Percentiles rank a stretch among this genome's conserved stretches.
These are phyloP conservation scores for Podospora fimiseda DNA, from an alignment of 495 filamentous ascomycete species.

Conservation along the genomic window DNA sequence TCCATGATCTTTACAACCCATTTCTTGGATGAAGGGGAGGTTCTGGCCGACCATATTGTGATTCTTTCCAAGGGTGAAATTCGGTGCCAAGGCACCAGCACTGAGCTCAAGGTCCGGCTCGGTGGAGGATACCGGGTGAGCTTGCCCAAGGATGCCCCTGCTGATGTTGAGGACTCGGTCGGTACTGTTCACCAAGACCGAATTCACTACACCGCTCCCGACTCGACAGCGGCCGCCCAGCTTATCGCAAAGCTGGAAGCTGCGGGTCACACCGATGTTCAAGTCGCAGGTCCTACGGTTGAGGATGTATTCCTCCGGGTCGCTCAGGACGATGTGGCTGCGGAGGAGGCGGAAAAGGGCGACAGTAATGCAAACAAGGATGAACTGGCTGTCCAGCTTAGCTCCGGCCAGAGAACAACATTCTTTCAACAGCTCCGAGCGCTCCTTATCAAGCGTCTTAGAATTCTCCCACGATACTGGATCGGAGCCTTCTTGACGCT, in stretches of 20 bases:
- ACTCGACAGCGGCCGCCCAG: constrained; percentile 52
- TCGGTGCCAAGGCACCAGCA: constrained; percentile 62
- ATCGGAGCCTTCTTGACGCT: constrained; percentile 13
- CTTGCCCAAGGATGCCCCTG: constrained; percentile 45
- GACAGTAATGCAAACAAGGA: not conserved
- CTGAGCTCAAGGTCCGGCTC: constrained; percentile 58
- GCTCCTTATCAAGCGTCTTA: constrained; percentile 15
- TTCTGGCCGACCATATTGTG: constrained; percentile 67
- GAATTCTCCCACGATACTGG: constrained; percentile 18
- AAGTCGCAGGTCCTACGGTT: constrained; percentile 71
- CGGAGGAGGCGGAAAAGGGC: constrained; percentile 9
- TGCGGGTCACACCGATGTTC: constrained; percentile 54
- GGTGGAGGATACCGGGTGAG: constrained; percentile 71
- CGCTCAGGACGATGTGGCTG: constrained; percentile 53
- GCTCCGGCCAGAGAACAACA: constrained; percentile 9
- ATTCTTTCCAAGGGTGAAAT: constrained; percentile 64
- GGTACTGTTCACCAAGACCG: constrained; percentile 56
- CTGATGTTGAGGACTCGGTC: constrained; percentile 34
- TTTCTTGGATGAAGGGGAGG: constrained; percentile 69
- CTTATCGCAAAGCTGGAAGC: constrained; percentile 58
- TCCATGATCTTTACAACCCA: constrained; percentile 81
- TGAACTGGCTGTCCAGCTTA: constrained; percentile 7
- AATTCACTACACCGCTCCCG: constrained; percentile 57
- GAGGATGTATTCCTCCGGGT: constrained; percentile 78
- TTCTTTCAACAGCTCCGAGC: constrained; percentile 15